Evolutionary conservation across 768 basidiomycete genomes (phyloP).

Genomic region (Termitomyces sp.): DNA sequence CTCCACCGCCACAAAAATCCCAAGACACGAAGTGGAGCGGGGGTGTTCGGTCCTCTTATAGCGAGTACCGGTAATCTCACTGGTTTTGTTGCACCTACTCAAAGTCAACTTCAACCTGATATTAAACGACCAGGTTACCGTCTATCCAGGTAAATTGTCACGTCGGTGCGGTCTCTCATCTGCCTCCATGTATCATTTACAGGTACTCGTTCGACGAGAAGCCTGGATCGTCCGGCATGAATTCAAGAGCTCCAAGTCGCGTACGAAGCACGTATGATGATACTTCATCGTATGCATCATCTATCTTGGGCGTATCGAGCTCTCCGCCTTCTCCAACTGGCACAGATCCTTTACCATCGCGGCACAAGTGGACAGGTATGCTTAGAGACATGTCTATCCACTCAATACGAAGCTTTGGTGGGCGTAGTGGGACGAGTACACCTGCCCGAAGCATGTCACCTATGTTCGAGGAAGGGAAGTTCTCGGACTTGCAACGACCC

Average conservation of each 20-base stretch:
- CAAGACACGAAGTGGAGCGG: slow-evolving; percentile 44
- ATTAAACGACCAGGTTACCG: slow-evolving; percentile 59
- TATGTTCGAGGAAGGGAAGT: slow-evolving; percentile 17
- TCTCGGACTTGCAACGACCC: slow-evolving; percentile 10
- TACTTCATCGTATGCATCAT: slow-evolving; percentile 2
- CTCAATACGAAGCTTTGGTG: slow-evolving; percentile 13
- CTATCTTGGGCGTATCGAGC: not conserved
- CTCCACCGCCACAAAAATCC: slow-evolving; percentile 8
- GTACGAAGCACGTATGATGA: slow-evolving; percentile 1
- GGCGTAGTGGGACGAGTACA: slow-evolving; percentile 18
- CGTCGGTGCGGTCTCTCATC: not conserved
- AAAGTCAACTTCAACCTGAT: slow-evolving; percentile 47
- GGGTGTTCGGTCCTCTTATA: slow-evolving; percentile 68
- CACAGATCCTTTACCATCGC: slow-evolving; percentile 6
- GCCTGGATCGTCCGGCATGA: not conserved
- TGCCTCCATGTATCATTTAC: not conserved
- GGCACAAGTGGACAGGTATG: slow-evolving; percentile 4
- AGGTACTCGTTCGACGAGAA: slow-evolving; percentile 22
- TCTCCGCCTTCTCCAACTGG: slow-evolving; percentile 9
- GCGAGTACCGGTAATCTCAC: slow-evolving; percentile 61
- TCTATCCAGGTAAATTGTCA: slow-evolving; percentile 45
- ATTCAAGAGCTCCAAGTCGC: not conserved
- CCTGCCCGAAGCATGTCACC: slow-evolving; percentile 23
- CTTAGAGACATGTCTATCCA: slow-evolving; percentile 25
- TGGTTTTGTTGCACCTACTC: slow-evolving; percentile 51